Conservation (phyloP, 2,329 filamentous ascomycete genomes). For the Cercospora sp. region DNA sequence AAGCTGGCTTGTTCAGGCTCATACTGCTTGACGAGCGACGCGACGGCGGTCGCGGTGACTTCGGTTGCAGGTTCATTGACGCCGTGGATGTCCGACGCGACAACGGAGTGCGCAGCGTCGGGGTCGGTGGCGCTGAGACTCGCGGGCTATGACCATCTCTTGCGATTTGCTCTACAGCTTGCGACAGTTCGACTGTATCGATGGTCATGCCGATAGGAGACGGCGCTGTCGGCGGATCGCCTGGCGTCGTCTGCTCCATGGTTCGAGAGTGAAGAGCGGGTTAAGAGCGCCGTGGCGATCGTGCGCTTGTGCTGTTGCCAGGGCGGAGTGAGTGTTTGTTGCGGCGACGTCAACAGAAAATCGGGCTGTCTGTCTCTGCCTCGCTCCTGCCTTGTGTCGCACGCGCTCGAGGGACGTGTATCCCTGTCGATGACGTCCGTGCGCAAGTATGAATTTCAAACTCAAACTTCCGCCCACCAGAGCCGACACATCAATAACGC, state of each 20-base stretch:
- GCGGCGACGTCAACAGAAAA: not conserved
- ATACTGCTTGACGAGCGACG: conserved; percentile 35
- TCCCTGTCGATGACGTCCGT: not conserved
- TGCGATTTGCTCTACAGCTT: conserved; percentile 17
- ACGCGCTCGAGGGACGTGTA: conserved; percentile 1
- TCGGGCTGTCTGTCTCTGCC: not conserved
- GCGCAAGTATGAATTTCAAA: not conserved
- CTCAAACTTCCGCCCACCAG: not conserved
- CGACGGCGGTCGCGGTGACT: conserved; percentile 21
- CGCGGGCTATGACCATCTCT: conserved; percentile 17
- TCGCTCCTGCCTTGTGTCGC: not conserved
- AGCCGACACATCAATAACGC: not conserved
- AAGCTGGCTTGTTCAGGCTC: conserved; percentile 22
- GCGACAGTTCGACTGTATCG: conserved; percentile 13
- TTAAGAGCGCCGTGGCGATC: not conserved
- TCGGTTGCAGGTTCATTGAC: conserved; percentile 13
- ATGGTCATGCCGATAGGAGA: conserved; percentile 2
- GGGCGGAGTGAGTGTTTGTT: not conserved
- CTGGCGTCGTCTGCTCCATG: conserved; percentile 6
- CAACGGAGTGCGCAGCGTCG: conserved; percentile 18
- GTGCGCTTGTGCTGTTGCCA: not conserved
- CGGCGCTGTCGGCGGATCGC: not conserved
- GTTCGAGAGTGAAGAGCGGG: not conserved
- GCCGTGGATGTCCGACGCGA: conserved; percentile 24
- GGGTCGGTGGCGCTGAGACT: conserved; percentile 24